These are phyloP conservation scores for Taiozyma sp. DNA, from an alignment of 1,139 yeast species.

Conservation along the genomic window DNA sequence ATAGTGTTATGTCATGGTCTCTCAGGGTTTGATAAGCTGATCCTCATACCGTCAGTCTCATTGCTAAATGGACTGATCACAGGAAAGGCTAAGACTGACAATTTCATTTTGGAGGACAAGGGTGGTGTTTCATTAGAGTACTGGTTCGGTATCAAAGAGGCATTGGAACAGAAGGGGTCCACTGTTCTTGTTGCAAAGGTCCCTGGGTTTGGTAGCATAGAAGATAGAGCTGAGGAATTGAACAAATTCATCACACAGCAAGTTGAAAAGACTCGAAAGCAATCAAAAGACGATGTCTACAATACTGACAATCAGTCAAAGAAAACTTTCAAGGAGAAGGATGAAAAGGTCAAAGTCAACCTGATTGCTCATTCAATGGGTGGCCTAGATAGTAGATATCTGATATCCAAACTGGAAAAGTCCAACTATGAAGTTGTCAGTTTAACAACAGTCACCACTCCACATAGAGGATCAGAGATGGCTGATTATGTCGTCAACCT, in stretches of 20 bases:
- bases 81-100: conserved; percentile 18
- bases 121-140: conserved; percentile 53
- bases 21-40: conserved; percentile 68
- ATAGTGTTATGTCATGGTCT: conserved; percentile 82
- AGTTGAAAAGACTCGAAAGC: conserved; percentile 31
- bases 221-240: conserved; percentile 60
- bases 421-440: conserved; percentile 56
- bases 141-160: conserved; percentile 76
- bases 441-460: conserved; percentile 81
- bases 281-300: conserved; percentile 31
- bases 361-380: conserved; percentile 95
- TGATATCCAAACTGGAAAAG: conserved; percentile 51
- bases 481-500: conserved; percentile 62
- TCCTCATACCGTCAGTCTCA: conserved; percentile 42
- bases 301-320: conserved; percentile 20
- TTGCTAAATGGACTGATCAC: conserved; percentile 25
- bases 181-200: conserved; percentile 71
- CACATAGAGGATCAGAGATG: conserved; percentile 82
- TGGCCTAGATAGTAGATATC: conserved; percentile 77
- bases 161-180: conserved; percentile 57
- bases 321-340: conserved; percentile 16
- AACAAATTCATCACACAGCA: conserved; percentile 46
- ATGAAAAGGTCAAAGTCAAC: conserved; percentile 47
- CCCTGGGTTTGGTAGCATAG: conserved; percentile 77
- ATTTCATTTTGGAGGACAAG: conserved; percentile 15